Conservation (phyloP, 2,329 filamentous ascomycete genomes). For the Aspergillus fumigatiaffinis region DNA sequence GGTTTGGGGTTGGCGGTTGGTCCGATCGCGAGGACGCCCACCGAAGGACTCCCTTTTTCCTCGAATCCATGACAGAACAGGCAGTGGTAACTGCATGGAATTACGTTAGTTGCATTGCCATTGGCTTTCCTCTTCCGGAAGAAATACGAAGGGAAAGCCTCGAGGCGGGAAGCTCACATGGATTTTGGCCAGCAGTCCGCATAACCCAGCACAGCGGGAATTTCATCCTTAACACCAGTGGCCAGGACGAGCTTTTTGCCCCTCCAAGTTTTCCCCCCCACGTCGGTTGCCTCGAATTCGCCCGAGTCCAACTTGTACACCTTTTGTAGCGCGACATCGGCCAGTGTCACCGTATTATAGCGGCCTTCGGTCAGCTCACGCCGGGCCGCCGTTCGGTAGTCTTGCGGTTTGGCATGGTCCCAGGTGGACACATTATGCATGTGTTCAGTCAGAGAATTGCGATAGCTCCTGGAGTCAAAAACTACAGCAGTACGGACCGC, state of each 20-base stretch:
- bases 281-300: too few species aligned
- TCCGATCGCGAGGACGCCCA: conserved; percentile 20
- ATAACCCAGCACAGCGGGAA: too few species aligned
- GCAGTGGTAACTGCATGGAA: background rate
- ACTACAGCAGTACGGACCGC: background rate
- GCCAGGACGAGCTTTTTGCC: too few species aligned
- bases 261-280: too few species aligned
- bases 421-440: background rate
- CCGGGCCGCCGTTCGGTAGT: background rate
- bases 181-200: too few species aligned
- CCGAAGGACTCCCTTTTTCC: too few species aligned
- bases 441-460: background rate
- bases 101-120: conserved; percentile 3
- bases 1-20: too few species aligned
- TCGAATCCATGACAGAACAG: too few species aligned
- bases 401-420: background rate
- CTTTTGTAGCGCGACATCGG: background rate
- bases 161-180: conserved; percentile 24
- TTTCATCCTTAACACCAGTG: too few species aligned
- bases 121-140: conserved; percentile 13
- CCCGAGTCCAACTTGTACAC: background rate
- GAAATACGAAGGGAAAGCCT: conserved; percentile 9
- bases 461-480: background rate
- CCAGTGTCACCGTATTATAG: background rate
- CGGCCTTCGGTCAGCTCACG: background rate